Evolutionary conservation across 139 green algal species (phyloP).

Genomic region (Spirogloea muscicola): DNA sequence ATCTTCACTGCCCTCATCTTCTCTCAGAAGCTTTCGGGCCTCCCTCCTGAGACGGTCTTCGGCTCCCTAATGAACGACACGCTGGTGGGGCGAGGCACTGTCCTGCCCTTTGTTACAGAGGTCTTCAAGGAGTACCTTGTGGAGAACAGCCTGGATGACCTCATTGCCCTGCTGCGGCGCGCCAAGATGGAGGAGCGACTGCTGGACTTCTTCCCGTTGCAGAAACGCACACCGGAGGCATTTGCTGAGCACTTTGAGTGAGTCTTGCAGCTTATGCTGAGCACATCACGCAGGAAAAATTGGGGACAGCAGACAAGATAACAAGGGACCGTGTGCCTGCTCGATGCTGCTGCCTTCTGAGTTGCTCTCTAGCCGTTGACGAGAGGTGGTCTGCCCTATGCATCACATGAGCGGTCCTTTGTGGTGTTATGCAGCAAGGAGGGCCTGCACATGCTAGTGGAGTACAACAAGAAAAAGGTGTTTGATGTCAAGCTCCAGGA

Average conservation of each 20-base stretch:
- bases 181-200: slow-evolving; percentile 76
- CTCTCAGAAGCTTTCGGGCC: slow-evolving; percentile 29
- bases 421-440: slow-evolving; percentile 9
- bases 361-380: neutral
- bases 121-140: slow-evolving; percentile 71
- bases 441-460: slow-evolving; percentile 60
- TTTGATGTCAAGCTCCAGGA: slow-evolving; percentile 73
- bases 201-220: slow-evolving; percentile 84
- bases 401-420: neutral
- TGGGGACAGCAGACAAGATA: neutral
- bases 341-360: neutral
- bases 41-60: slow-evolving; percentile 75
- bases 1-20: slow-evolving; percentile 40
- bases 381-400: neutral
- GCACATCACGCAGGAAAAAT: neutral
- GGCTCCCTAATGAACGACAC: slow-evolving; percentile 74
- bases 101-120: slow-evolving; percentile 77
- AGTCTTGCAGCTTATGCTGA: neutral
- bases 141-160: slow-evolving; percentile 63
- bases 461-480: slow-evolving; percentile 78
- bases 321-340: neutral
- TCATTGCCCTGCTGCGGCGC: slow-evolving; percentile 78
- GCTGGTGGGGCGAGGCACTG: slow-evolving; percentile 79
- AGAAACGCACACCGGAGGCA: slow-evolving; percentile 68
- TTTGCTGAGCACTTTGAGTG: slow-evolving; percentile 76